Base-by-base conservation (phyloP, 108 stramenopile genomes). In the Pseudonitzschia pungens region DNA sequence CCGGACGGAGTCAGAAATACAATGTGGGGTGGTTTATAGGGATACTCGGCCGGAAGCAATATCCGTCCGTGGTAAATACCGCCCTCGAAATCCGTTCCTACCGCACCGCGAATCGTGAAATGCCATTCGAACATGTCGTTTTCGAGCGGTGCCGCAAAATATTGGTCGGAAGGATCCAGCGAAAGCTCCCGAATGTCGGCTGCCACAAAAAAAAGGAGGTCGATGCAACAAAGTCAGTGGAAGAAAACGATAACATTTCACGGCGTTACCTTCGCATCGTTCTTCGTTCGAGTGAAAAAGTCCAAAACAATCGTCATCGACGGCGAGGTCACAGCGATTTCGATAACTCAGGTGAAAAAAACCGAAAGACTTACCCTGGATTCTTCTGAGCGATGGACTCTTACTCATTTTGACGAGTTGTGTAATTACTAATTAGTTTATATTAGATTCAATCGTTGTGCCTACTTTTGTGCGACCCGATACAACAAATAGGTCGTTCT, bases 51-150 rank as follows among this genome's bases (percentile, higher is more conserved):
- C 50, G 84, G 86, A 18, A 84, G 75, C 65, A 86, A 65, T 60
- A 99, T 99, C 15, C 95, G 85, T 1, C 99, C 99, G 76, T 99
- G 99, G 65, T 99, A 99, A 16, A 96, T 71, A 0, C 99, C 99
- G 0, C 96, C 97, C 22, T 86, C 90, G 76, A 96, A 97, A 36
- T 94, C 93, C 0, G 92, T 94, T 21, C 77, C 89, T 11, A 79
- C 81, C 9, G 97, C 91, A 14, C 99, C 99, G 0, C 99, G 92
- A 48, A 99, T 90, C 24, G 98, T 98, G 82, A 99, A 99, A 70
- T 98, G 97, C 92, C 90, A 93, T 78, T 92, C 93, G 76, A 94
- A 92, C 88, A 92, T 91, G 73, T 92, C 88, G 57, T 86, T 69
- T 68, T 95, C 97, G 1, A 96, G 80, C 15, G 96, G 98, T 1